These are phyloP conservation scores for Heliocybe sulcata DNA, from an alignment of 1,284 basidiomycete species.

Conservation along the genomic window DNA sequence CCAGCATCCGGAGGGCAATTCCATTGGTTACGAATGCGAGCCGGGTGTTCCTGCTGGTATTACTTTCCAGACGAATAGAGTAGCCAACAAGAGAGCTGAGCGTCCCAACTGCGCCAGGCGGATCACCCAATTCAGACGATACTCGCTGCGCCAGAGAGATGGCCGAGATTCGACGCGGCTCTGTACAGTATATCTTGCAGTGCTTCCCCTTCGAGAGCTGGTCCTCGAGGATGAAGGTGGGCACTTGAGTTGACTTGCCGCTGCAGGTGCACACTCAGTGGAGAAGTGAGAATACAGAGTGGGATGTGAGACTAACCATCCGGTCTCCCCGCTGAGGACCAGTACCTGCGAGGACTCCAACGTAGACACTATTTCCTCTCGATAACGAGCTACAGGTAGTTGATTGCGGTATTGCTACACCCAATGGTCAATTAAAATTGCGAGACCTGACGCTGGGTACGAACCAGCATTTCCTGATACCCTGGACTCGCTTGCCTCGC, in stretches of 20 bases:
- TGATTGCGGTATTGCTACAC: slow-evolving; percentile 59
- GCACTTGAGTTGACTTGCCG: slow-evolving; percentile 97
- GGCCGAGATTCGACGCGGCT: slow-evolving; percentile 94
- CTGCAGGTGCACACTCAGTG: slow-evolving; percentile 30
- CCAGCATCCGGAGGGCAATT: slow-evolving; percentile 95
- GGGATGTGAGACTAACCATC: slow-evolving; percentile 58
- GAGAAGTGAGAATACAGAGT: slow-evolving; percentile 1
- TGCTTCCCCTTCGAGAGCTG: slow-evolving; percentile 75
- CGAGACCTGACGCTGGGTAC: slow-evolving; percentile 19
- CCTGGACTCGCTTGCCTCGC: slow-evolving; percentile 50
- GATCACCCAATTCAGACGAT: slow-evolving; percentile 89
- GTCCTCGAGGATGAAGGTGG: slow-evolving; percentile 91
- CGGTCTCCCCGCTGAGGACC: slow-evolving; percentile 96
- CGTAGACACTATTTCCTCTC: slow-evolving; percentile 66
- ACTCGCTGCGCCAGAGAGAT: slow-evolving; percentile 97
- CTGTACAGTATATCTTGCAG: slow-evolving; percentile 95
- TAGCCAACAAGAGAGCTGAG: slow-evolving; percentile 86
- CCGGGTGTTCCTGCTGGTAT: slow-evolving; percentile 76
- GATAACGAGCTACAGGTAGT: slow-evolving; percentile 87
- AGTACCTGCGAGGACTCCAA: slow-evolving; percentile 82
- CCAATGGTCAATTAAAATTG: slow-evolving; percentile 3
- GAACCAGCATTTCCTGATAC: slow-evolving; percentile 87
- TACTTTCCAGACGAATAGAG: slow-evolving; percentile 90
- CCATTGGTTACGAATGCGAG: slow-evolving; percentile 90
- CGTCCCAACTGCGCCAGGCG: slow-evolving; percentile 76